A percentile compares a stretch with the other conserved stretches of the same genome.
Conservation (phyloP, 805 yeast species). For the Nakazawaea laoshanensis region DNA sequence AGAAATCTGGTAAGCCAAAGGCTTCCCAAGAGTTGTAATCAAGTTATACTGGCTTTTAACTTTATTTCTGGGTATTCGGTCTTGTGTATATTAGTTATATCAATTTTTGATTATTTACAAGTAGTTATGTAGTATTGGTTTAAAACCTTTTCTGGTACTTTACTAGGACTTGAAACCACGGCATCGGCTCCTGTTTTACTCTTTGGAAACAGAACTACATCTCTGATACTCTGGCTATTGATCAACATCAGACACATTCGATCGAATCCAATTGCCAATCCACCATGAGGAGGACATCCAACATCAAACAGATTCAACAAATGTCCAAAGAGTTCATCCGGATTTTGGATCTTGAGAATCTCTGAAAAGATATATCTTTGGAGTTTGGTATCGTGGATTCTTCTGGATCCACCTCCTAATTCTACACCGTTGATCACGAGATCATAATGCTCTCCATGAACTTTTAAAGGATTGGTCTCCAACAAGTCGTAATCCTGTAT, state of each 20-base stretch:
- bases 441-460: conserved; percentile 89
- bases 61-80: neutral
- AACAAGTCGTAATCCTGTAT: conserved; percentile 57
- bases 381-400: conserved; percentile 79
- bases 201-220: conserved; percentile 95
- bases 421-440: conserved; percentile 91
- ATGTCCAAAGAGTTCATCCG: conserved; percentile 74
- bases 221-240: conserved; percentile 74
- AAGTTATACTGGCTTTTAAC: neutral
- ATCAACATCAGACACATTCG: conserved; percentile 84
- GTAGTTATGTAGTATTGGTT: conserved; percentile 40
- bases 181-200: conserved; percentile 82
- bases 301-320: conserved; percentile 68
- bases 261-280: conserved; percentile 92
- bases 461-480: conserved; percentile 46
- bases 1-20: conserved; percentile 44
- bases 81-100: conserved; percentile 1
- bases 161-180: conserved; percentile 80
- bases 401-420: conserved; percentile 94
- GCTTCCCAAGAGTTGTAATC: conserved; percentile 52
- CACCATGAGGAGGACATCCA: conserved; percentile 99
- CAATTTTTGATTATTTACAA: conserved; percentile 1
- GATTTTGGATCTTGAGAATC: conserved; percentile 50
- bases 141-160: conserved; percentile 42
- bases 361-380: conserved; percentile 67